A percentile compares a stretch with the other conserved stretches of the same genome.
These are phyloP conservation scores for Lactuca sativa DNA, from an alignment of 129 eudicot species.

Conservation along the genomic window DNA sequence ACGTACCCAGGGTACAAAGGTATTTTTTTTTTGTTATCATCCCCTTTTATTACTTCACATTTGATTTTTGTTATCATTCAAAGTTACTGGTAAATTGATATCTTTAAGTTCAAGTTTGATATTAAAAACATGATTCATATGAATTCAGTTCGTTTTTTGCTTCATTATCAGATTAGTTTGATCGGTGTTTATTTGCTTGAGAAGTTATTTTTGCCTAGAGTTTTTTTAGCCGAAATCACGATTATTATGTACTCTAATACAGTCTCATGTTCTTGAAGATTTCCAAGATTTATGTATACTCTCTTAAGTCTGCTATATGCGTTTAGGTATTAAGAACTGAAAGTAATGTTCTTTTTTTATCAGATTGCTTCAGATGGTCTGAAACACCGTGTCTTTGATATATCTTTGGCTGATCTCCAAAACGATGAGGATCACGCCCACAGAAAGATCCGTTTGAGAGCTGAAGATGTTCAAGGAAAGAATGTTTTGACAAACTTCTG, in stretches of 20 bases:
- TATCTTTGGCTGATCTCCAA: constrained; percentile 79
- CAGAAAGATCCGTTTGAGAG: constrained; percentile 89
- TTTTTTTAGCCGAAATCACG: too few species aligned
- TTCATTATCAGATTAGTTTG: too few species aligned
- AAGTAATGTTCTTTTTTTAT: neutral
- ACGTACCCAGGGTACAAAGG: constrained; percentile 95
- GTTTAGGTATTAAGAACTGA: neutral
- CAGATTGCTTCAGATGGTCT: constrained; percentile 91
- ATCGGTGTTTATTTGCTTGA: too few species aligned
- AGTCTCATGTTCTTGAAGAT: neutral
- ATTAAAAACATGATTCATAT: too few species aligned
- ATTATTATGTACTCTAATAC: neutral
- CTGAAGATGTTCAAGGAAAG: constrained; percentile 24
- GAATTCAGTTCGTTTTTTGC: too few species aligned
- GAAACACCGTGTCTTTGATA: constrained; percentile 78
- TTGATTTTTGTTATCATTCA: neutral
- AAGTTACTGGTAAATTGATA: neutral
- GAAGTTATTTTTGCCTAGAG: too few species aligned
- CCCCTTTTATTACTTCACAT: neutral
- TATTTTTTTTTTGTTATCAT: neutral
- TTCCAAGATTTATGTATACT: neutral
- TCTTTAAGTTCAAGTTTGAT: too few species aligned
- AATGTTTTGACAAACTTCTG: constrained; percentile 78
- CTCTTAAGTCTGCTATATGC: too few species aligned
- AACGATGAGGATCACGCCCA: constrained; percentile 68